Evolutionary conservation across 2,329 filamentous ascomycete species (phyloP).

Genomic region (Sclerotinia subarctica): DNA sequence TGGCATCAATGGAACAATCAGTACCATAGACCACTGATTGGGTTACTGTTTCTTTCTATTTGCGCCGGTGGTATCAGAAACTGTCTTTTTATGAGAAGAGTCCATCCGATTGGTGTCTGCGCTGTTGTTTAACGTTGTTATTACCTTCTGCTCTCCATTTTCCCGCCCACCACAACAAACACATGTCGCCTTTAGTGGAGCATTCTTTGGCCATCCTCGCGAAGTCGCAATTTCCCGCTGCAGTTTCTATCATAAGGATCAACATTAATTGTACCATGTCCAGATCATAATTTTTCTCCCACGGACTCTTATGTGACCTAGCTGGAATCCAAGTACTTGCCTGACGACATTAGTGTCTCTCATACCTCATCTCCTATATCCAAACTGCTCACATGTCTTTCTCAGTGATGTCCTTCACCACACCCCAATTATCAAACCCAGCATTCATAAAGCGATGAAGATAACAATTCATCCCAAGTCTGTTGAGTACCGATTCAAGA

Average conservation of each 20-base stretch:
- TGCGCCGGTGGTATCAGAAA: not conserved
- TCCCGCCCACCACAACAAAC: not conserved
- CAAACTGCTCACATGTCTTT: constrained; percentile 14
- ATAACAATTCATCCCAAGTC: constrained; percentile 10
- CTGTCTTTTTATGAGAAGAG: not conserved
- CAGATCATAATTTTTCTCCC: too few relatives aligned
- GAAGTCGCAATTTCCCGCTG: constrained; percentile 20
- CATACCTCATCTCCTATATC: not conserved
- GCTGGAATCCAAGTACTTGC: constrained; percentile 8
- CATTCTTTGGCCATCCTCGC: constrained; percentile 15
- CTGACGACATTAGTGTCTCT: not conserved
- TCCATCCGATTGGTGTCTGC: not conserved
- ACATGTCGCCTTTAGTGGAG: not conserved
- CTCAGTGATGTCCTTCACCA: constrained; percentile 18
- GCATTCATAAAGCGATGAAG: not conserved
- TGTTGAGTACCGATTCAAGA: not conserved
- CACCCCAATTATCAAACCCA: constrained; percentile 16
- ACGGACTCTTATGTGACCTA: constrained; percentile 18
- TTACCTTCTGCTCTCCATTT: constrained; percentile 4
- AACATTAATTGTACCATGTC: not conserved
- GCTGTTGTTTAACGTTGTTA: not conserved
- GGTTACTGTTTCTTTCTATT: not conserved
- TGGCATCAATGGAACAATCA: not conserved
- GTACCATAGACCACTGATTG: not conserved
- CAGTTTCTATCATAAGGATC: constrained; percentile 14